Evolutionary conservation across 768 basidiomycete genomes (phyloP), one percentile per base, ranked within the genome.

Genomic region (Phaeolepiota aurea): DNA sequence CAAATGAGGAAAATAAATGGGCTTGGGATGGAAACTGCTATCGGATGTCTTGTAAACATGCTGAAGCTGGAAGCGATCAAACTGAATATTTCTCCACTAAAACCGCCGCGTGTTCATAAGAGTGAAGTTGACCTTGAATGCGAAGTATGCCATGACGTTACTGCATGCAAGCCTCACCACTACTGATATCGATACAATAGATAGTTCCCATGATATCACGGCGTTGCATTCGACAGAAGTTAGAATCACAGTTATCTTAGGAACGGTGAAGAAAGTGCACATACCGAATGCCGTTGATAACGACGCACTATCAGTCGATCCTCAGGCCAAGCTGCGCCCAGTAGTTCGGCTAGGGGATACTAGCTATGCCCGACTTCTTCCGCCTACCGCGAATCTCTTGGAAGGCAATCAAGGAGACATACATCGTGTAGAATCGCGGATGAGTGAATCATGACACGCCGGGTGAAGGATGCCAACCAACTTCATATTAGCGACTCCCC

Each of bases 91-190:
- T n/a, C 25, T 15, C 48, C 59, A 32, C 71, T 79, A 18, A 68
- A 66, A 48, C 74, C 76, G 11, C 56, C 74, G 13, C 62, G 72
- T 45, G 77, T 79, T 14, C 62, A 60, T 47, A 77, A 80, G 54
- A 78, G 77, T 52, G 68, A 73, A 11, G 64, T 79, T 21, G 68
- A 69, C 40, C 60, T 82, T 48, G 81, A 81, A 61, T 81, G 81
- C 61, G 68, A 74, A 65, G 76, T 76, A 52, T 30, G 64, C 52
- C 20, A 18, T 20, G 20, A 38, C 33, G 25, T 28, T 35, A 7
- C 21, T 9, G 37, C 15, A 38, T 38, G 5, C 14, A 4, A 20
- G 30, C 13, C 22, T 25, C 14, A 11, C 11, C 12, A 30, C 14
- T 5, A 9, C 13, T 45, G 33, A 35, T 15, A 7, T 5, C 33